phyloP scores from a whole-genome alignment of 2,329 filamentous ascomycete species.

The Pseudogymnoascus destructans region DNA sequence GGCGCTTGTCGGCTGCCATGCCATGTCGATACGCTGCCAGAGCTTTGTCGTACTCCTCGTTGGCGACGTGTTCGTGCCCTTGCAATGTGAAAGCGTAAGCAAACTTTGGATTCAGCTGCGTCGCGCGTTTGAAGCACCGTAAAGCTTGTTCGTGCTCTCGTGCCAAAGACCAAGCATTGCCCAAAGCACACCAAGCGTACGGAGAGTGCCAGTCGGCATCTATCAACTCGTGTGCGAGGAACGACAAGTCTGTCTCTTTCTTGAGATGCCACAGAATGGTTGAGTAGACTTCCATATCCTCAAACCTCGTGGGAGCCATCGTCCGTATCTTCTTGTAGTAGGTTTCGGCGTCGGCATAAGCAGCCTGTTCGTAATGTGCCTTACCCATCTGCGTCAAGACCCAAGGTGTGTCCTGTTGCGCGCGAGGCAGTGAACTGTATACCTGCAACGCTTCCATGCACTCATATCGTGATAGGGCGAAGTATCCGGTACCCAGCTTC shows the following conservation, averaged over 20 bases:
- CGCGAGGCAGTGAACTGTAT: slow-evolving; percentile 55
- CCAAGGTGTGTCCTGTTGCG: slow-evolving; percentile 84
- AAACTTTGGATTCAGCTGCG: slow-evolving; percentile 78
- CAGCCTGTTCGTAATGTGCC: slow-evolving; percentile 79
- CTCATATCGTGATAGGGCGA: slow-evolving; percentile 64
- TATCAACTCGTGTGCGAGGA: slow-evolving; percentile 79
- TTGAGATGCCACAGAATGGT: slow-evolving; percentile 98
- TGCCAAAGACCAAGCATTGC: slow-evolving; percentile 86
- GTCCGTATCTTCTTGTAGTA: slow-evolving; percentile 69
- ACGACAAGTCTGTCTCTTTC: slow-evolving; percentile 80
- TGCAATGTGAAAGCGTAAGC: slow-evolving; percentile 94
- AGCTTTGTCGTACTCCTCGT: slow-evolving; percentile 95
- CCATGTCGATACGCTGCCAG: slow-evolving; percentile 75
- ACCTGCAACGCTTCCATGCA: slow-evolving; percentile 63
- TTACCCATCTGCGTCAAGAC: slow-evolving; percentile 82
- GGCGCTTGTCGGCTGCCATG: slow-evolving; percentile 71
- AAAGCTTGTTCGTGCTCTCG: slow-evolving; percentile 91
- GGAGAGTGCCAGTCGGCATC: slow-evolving; percentile 81
- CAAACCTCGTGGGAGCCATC: slow-evolving; percentile 66
- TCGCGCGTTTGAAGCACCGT: slow-evolving; percentile 86
- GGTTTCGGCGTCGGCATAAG: slow-evolving; percentile 76
- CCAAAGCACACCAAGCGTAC: slow-evolving; percentile 89
- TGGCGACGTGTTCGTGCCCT: slow-evolving; percentile 88
- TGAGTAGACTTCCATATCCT: slow-evolving; percentile 97
- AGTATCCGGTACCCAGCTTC: slow-evolving; percentile 71